Evolutionary conservation across 2,329 filamentous ascomycete species (phyloP), one percentile per base, ranked within the genome.

Genomic region (Fusarium guadeloupense): DNA sequence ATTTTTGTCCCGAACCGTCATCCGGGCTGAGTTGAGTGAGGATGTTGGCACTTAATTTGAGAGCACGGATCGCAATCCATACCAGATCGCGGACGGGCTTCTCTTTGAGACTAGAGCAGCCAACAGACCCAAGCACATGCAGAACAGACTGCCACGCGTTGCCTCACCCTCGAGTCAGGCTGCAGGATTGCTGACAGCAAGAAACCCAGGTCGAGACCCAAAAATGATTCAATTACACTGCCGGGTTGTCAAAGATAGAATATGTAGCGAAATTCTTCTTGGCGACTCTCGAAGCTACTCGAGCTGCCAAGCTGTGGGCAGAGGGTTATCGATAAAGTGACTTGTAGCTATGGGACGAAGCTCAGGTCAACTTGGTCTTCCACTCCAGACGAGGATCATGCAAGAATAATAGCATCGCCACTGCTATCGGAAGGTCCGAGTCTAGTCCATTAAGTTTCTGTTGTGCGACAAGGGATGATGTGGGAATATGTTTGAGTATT

Each of bases 171-270:
- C 28, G 33, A 38, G 41, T 42, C 28, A 45, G 19, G 16, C 31
- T 17, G 30, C 20, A 52, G 38, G 28, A 33, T 28, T 63, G 25
- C 19, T 51, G 23, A 46, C 25, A 16, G 23, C 12, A 33, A 42
- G 45, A 13, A 23, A 26, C 14, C 28, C 26, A 41, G 39, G 21
- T 33, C 41, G 19, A 37, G 33, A 23, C 6, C 7, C 13, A 26
- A 13, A n/a, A 25, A 26, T 20, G 30, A 25, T 17, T 38, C 8
- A 26, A 19, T 21, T 13, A 21, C 19, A 19, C 25, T 14, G 16
- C n/a, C 9, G 13, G 14, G 13, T 26, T 9, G 12, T n/a, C 9
- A 23, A 34, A 34, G 33, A 19, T 12, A 3, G 7, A 28, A 17
- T 4, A 19, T 25, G 14, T 9, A 26, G 40, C 17, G 37, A 23